Conservation (phyloP, 2,329 filamentous ascomycete species). For the Xylariales sp. region DNA sequence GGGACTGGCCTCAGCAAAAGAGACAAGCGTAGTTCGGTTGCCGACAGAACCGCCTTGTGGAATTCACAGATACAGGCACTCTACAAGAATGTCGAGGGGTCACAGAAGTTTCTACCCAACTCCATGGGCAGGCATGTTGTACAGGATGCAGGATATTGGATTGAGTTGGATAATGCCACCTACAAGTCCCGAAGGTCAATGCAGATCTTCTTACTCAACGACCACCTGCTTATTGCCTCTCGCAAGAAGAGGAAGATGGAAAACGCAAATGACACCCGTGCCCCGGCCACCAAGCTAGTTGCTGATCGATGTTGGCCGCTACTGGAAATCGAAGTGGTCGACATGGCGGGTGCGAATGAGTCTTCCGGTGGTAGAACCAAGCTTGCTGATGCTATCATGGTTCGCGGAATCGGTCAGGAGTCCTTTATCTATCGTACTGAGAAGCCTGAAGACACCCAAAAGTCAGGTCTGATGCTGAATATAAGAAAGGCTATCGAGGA, state of each 20-base stretch:
- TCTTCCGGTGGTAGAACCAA: constrained; percentile 54
- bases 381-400: constrained; percentile 81
- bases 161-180: constrained; percentile 93
- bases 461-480: constrained; percentile 75
- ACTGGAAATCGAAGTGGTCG: constrained; percentile 86
- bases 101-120: constrained; percentile 92
- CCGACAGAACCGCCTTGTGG: constrained; percentile 62
- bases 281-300: constrained; percentile 69
- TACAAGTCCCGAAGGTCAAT: constrained; percentile 90
- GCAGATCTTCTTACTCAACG: constrained; percentile 88
- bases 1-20: constrained; percentile 56
- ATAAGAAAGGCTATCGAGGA: constrained; percentile 93
- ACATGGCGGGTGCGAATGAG: constrained; percentile 68
- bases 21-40: constrained; percentile 87
- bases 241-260: constrained; percentile 90
- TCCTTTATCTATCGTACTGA: constrained; percentile 94
- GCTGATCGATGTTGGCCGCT: constrained; percentile 94
- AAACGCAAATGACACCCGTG: constrained; percentile 47
- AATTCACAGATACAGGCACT: constrained; percentile 72
- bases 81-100: constrained; percentile 97
- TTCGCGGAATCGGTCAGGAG: constrained; percentile 78
- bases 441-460: constrained; percentile 72
- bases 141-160: constrained; percentile 88
- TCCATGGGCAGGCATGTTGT: constrained; percentile 89
- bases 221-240: constrained; percentile 86